Evolutionary conservation across 2,329 filamentous ascomycete species (phyloP).

Genomic region (Byssochlamys sp.): DNA sequence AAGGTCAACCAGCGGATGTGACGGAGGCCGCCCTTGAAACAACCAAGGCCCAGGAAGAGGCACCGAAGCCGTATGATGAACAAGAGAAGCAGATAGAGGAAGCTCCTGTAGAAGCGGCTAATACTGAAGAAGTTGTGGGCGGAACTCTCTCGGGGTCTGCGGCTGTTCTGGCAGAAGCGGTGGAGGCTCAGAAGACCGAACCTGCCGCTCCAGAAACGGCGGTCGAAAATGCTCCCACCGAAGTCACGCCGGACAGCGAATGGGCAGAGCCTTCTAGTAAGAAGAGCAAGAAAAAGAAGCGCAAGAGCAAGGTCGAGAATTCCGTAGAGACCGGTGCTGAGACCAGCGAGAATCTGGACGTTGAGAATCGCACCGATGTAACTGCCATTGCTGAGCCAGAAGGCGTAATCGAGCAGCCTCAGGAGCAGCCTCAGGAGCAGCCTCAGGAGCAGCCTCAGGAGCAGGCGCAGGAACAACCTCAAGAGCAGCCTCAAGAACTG

Average conservation of each 20-base stretch:
- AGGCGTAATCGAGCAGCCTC: neutral
- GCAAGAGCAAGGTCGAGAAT: slow-evolving; percentile 12
- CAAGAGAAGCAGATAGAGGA: neutral
- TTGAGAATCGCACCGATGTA: neutral
- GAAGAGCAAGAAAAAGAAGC: slow-evolving; percentile 20
- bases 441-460: neutral
- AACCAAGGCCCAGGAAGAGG: neutral
- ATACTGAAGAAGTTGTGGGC: neutral
- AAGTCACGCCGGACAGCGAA: neutral
- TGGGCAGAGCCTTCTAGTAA: slow-evolving; percentile 9
- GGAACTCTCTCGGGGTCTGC: neutral
- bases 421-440: neutral
- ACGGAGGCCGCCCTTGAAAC: neutral
- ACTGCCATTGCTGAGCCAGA: neutral
- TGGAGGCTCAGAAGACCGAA: neutral
- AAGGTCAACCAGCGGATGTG: neutral
- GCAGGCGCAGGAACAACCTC: neutral
- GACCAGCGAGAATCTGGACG: neutral
- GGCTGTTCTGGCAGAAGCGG: neutral
- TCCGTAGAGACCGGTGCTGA: slow-evolving; percentile 1
- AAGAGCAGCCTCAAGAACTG: neutral
- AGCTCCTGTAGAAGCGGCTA: neutral
- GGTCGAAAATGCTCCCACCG: neutral
- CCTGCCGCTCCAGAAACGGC: neutral
- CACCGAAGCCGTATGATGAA: neutral